Conservation (phyloP, 2,329 filamentous ascomycete species). For the Apiospora aurea region DNA sequence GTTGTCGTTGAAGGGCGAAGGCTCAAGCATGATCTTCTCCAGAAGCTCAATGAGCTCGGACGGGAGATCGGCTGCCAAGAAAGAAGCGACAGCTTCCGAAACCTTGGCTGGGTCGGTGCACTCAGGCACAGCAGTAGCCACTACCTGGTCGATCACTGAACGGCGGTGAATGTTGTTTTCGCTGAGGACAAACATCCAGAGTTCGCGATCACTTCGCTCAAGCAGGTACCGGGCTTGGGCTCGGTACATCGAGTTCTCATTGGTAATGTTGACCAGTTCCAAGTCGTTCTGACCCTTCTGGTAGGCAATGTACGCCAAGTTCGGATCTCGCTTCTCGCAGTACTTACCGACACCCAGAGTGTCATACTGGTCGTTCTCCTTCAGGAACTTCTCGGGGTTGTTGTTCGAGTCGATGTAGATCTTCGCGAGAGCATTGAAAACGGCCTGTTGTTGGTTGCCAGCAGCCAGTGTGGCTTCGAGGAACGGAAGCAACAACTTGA, state of each 20-base stretch:
- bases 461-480: slow-evolving; percentile 87
- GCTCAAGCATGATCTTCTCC: slow-evolving; percentile 99
- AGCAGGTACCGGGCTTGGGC: slow-evolving; percentile 95
- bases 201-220: slow-evolving; percentile 85
- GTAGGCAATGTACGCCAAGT: slow-evolving; percentile 93
- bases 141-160: slow-evolving; percentile 94
- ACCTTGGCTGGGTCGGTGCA: slow-evolving; percentile 94
- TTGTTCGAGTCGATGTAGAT: slow-evolving; percentile 99
- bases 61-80: slow-evolving; percentile 89
- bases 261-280: slow-evolving; percentile 96
- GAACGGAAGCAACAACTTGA: slow-evolving; percentile 96
- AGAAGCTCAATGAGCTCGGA: slow-evolving; percentile 95
- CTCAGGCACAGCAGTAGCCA: slow-evolving; percentile 91
- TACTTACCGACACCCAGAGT: slow-evolving; percentile 93
- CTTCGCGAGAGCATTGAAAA: slow-evolving; percentile 97
- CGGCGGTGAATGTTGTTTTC: slow-evolving; percentile 95
- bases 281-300: slow-evolving; percentile 96
- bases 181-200: slow-evolving; percentile 94
- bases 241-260: slow-evolving; percentile 99
- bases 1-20: slow-evolving; percentile 98
- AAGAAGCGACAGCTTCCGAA: slow-evolving; percentile 90
- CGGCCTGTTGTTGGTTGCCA: slow-evolving; percentile 94
- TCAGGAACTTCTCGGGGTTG: slow-evolving; percentile 95
- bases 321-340: slow-evolving; percentile 98
- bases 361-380: slow-evolving; percentile 97